Evolutionary conservation across 139 green algal genomes (phyloP), one percentile per base, ranked within the genome.

Genomic region (Chlorella sorokiniana): DNA sequence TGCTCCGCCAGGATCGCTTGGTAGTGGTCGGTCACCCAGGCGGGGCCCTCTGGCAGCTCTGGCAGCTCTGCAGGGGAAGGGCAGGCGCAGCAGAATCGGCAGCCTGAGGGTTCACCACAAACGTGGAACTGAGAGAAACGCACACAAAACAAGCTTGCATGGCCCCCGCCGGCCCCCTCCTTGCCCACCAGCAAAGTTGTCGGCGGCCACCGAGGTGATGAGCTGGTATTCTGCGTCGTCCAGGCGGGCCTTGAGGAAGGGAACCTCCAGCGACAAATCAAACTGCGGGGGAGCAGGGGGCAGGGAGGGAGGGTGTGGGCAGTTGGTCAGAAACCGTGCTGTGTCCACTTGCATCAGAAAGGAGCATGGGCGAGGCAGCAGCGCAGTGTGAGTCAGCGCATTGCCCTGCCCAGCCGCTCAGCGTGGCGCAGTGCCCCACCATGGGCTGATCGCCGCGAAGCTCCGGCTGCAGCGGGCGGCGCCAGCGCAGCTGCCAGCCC

Each of bases 161-260:
- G n/a, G n/a, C n/a, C n/a, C n/a, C n/a, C n/a, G n/a, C n/a, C n/a
- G n/a, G 48, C 16, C 48, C 48, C 48, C 48, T 11, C 16, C 14
- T 16, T 29, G 22, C 69, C 14, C 69, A 77, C 70, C 70, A 1
- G 56, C 48, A 35, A 97, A 88, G 82, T 97, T 97, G 81, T 70
- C 65, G 0, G 81, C 74, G 0, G 93, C 81, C 14, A 96, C 86
- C 8, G 82, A 87, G 22, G 93, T 93, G 42, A 95, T 89, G 31
- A 88, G 78, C 25, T 81, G 68, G 81, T 97, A 98, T 81, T 98
- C 93, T 0, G 22, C 68, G 69, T 97, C 92, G 3, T 78, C 88
- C 11, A 97, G 68, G 2, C 69, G 75, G 0, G 90, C 87, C 22
- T 81, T 82, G 42, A 97, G 85, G 37, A 81, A 79, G 1, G 93